Percentiles rank a stretch among this genome's conserved stretches.
phyloP scores from a whole-genome alignment of 495 filamentous ascomycete genomes.

The Penicillium chermesinum region DNA sequence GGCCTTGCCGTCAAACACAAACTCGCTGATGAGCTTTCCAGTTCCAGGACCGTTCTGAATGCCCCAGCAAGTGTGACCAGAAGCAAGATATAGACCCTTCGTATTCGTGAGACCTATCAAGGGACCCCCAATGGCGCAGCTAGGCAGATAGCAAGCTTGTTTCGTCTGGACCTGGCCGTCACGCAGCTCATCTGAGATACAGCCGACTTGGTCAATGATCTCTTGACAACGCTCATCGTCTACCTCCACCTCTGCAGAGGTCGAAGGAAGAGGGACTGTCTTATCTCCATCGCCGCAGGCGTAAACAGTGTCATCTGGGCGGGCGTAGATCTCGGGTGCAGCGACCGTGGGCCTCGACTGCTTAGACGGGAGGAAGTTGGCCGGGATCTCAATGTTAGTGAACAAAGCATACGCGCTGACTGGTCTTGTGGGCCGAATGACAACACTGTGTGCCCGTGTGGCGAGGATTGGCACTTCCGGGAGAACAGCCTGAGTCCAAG shows the following conservation, averaged over 20 bases:
- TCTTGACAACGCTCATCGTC: conserved; percentile 80
- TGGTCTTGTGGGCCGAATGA: conserved; percentile 66
- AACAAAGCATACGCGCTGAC: conserved; percentile 88
- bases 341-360: conserved; percentile 54
- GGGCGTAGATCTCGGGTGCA: conserved; percentile 88
- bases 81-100: conserved; percentile 74
- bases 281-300: conserved; percentile 89
- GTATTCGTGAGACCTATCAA: conserved; percentile 71
- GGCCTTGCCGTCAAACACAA: conserved; percentile 74
- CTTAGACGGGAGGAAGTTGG: conserved; percentile 48
- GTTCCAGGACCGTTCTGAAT: conserved; percentile 95
- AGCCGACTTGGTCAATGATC: conserved; percentile 73
- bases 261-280: conserved; percentile 65
- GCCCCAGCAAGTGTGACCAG: conserved; percentile 96
- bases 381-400: conserved; percentile 77
- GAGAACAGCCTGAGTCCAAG: conserved; percentile 76
- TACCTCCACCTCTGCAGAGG: conserved; percentile 70
- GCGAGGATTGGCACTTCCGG: conserved; percentile 74
- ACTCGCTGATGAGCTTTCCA: conserved; percentile 80
- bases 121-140: conserved; percentile 63
- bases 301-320: conserved; percentile 85
- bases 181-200: conserved; percentile 70
- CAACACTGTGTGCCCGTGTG: conserved; percentile 84
- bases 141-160: conserved; percentile 95
- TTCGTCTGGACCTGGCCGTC: conserved; percentile 71